Percentiles rank a stretch among this genome's conserved stretches.
phyloP scores from a whole-genome alignment of 177 flowering plant genomes.

The Tripterygium wilfordii region DNA sequence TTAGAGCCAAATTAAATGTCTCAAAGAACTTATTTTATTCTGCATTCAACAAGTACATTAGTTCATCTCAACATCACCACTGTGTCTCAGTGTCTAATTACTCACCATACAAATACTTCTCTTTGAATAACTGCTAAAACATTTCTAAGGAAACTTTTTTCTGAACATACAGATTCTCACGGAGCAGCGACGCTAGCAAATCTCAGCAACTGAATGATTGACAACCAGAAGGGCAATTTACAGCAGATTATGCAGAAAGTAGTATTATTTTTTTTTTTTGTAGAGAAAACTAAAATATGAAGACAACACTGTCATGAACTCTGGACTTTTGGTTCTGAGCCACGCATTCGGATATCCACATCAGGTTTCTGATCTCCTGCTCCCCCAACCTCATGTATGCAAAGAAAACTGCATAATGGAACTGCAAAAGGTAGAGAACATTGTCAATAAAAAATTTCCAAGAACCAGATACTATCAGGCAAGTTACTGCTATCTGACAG shows the following conservation, averaged over 20 bases:
- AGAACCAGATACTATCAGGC: neutral
- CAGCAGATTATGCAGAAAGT: slow-evolving; percentile 12
- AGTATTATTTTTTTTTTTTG: neutral
- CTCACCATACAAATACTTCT: no score
- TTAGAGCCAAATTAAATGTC: no score
- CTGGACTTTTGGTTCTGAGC: slow-evolving; percentile 98
- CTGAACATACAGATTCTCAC: neutral
- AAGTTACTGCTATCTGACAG: no score
- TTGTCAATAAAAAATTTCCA: neutral
- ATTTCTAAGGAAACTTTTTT: neutral
- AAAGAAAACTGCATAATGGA: slow-evolving; percentile 92
- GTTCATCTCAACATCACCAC: no score
- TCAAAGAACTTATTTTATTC: no score
- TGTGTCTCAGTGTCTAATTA: no score
- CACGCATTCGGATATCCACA: slow-evolving; percentile 99
- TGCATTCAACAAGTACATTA: no score
- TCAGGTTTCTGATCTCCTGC: slow-evolving; percentile 97
- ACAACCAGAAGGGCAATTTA: slow-evolving; percentile 7
- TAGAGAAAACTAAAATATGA: slow-evolving; percentile 58
- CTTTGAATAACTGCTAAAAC: neutral
- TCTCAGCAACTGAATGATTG: slow-evolving; percentile 3
- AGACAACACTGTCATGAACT: slow-evolving; percentile 97
- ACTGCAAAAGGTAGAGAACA: slow-evolving; percentile 39
- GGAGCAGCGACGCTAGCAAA: slow-evolving; percentile 3
- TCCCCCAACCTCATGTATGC: slow-evolving; percentile 97